A percentile compares a stretch with the other conserved stretches of the same genome.
These are phyloP conservation scores for Dryas octopetala DNA, from an alignment of 306 rosid genomes.

Conservation along the genomic window DNA sequence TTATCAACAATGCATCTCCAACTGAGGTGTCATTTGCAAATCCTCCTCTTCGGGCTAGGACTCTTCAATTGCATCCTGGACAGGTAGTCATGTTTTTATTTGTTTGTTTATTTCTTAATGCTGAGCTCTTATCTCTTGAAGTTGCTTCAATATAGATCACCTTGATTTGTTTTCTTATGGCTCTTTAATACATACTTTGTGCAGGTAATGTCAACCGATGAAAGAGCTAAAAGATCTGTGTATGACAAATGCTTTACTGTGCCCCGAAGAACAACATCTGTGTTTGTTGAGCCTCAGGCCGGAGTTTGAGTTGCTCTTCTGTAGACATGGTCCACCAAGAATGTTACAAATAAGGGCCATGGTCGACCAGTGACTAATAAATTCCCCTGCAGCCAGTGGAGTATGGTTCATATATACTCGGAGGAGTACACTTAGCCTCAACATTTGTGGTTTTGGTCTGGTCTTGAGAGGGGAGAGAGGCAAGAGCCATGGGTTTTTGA, in stretches of 20 bases:
- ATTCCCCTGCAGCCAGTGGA: not conserved
- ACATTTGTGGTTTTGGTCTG: no score
- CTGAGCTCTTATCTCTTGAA: not conserved
- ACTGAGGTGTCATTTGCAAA: conserved; percentile 58
- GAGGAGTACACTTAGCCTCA: no score
- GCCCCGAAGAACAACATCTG: conserved; percentile 69
- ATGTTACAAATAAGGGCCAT: not conserved
- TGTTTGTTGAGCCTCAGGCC: conserved; percentile 68
- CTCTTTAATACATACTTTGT: conserved; percentile 10
- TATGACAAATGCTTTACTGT: conserved; percentile 63
- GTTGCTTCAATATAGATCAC: not conserved
- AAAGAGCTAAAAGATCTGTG: conserved; percentile 58
- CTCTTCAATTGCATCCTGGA: conserved; percentile 73
- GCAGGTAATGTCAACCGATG: conserved; percentile 63
- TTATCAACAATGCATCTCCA: conserved; percentile 75
- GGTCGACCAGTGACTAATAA: not conserved
- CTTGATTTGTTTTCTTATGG: conserved; percentile 1
- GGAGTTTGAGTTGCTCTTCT: conserved; percentile 20
- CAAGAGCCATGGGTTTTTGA: not conserved
- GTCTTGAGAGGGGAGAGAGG: not conserved
- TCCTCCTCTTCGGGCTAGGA: conserved; percentile 50
- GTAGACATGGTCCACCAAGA: not conserved
- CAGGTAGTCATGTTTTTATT: conserved; percentile 47
- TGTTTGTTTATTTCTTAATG: no score
- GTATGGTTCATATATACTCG: not conserved